Evolutionary conservation across 2,329 filamentous ascomycete species (phyloP), one percentile per base, ranked within the genome.

Genomic region (Fusarium marasasianum): DNA sequence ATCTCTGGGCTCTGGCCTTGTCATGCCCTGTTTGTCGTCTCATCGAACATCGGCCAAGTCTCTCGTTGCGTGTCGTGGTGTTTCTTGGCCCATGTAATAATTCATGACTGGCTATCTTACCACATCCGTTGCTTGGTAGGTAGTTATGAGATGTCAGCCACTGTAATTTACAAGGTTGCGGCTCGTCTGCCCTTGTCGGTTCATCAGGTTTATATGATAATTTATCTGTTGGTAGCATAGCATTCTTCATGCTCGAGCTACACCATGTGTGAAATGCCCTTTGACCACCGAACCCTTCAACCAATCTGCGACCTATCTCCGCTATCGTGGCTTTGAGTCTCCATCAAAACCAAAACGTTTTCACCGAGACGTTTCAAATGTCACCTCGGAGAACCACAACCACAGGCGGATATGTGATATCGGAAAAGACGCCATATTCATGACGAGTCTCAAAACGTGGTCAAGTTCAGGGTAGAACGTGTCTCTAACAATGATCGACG

Each of bases 41-140:
- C 24, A 37, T n/a, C 41, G 33, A 33, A 33, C 55, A 55, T 69
- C 48, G 55, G 56, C 66, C 64, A 55, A 69, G 66, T 69, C 56
- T 43, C 26, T 51, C 37, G 41, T 70, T 58, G 65, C 58, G 66
- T 43, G 51, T 69, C 56, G 20, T 50, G 26, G 13, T 22, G 37
- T 26, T 45, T 43, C 71, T 74, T 74, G 71, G 71, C 71, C 58
- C 47, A 62, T 74, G 63, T 53, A 74, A 72, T 66, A 63, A 22
- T 57, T 53, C 24, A 45, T 56, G n/a, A 31, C 45, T 22, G 13
- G 22, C 26, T 22, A 40, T 24, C 47, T 38, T 26, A 7, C 41
- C 38, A 22, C 22, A 26, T 26, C 24, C 20, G 33, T 38, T 38
- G 35, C 33, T 26, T 24, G 37, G 44, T 38, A 35, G 33, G 33